Conservation (phyloP, 192 early-diverging fungal species). For the Pilaira anomala region DNA sequence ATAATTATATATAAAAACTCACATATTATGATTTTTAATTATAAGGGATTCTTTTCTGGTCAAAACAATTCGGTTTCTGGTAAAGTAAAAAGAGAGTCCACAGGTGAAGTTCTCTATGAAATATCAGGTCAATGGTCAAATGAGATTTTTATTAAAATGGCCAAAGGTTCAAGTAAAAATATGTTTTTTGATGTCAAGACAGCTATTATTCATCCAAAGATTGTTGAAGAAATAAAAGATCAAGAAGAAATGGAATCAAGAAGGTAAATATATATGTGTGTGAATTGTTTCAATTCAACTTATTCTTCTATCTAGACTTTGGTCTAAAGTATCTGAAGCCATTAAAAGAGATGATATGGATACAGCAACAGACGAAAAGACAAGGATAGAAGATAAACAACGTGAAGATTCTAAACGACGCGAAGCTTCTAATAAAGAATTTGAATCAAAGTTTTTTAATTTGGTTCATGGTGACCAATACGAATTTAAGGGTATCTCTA, state of each 20-base stretch:
- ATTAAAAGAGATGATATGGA: conserved; percentile 62
- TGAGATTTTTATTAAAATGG: conserved; percentile 55
- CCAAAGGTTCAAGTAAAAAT: conserved; percentile 42
- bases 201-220: conserved; percentile 65
- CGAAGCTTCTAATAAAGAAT: conserved; percentile 17
- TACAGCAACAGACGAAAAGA: conserved; percentile 65
- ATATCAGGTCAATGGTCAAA: conserved; percentile 91
- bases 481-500: conserved; percentile 16
- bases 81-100: conserved; percentile 78
- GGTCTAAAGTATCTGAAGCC: conserved; percentile 71
- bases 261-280: conserved; percentile 45
- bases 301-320: conserved; percentile 42
- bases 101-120: conserved; percentile 78
- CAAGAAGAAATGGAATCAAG: conserved; percentile 87
- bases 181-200: conserved; percentile 73
- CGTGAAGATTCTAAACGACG: conserved; percentile 45
- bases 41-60: conserved; percentile 75
- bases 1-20: background rate
- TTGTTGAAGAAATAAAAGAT: conserved; percentile 60
- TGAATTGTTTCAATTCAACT: background rate
- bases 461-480: conserved; percentile 31
- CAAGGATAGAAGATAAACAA: conserved; percentile 70
- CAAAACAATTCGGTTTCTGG: conserved; percentile 77
- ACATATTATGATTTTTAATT: background rate
- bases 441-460: conserved; percentile 28